Base-by-base conservation (phyloP, 2,329 filamentous ascomycete genomes). In the Rasamsonia emersonii region DNA sequence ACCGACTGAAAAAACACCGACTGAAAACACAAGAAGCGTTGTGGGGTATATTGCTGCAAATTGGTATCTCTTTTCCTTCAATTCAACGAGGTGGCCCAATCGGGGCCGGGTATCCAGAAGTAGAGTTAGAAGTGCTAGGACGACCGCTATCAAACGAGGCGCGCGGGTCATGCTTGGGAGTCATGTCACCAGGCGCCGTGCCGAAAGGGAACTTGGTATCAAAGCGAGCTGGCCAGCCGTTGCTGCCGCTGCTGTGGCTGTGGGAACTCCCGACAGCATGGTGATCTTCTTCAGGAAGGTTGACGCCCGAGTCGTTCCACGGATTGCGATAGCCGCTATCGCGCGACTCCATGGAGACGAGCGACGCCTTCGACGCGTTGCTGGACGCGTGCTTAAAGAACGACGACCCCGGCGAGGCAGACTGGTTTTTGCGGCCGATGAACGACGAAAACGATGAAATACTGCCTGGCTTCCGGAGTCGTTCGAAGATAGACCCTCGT, bases 271-370 rank as follows among this genome's bases (percentile, higher is more conserved):
- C 64, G 37, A 65, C 58, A 44, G 57, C 57, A 44, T 72, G 68
- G 35, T 63, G 50, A 47, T 95, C 86, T 43, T 94, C 86, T 50
- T 95, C 89, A 41, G 83, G 72, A 45, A 95, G 77, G 57, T 95
- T 95, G 54, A 95, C 86, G 50, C 88, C 89, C 53, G 86, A 93
- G 59, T 96, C 89, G 58, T 95, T 95, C 89, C 89, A 96, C 40
- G 88, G 88, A 64, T 95, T 94, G 61, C 88, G 83, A 60, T 94
- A 93, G 46, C 86, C 86, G 66, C 86, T 94, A 55, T 89, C 83
- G 20, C 86, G 86, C 29, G 88, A 95, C 63, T 96, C 89, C 59
- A 95, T 88, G 41, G 86, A 94, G 47, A 93, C 88, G 46, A 96
- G 77, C 19, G 89, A 95, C 29, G 89, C 91, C 65, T 93, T 95